These are phyloP conservation scores for Calonectria pteridis DNA, from an alignment of 2,329 filamentous ascomycete species.

Conservation along the genomic window DNA sequence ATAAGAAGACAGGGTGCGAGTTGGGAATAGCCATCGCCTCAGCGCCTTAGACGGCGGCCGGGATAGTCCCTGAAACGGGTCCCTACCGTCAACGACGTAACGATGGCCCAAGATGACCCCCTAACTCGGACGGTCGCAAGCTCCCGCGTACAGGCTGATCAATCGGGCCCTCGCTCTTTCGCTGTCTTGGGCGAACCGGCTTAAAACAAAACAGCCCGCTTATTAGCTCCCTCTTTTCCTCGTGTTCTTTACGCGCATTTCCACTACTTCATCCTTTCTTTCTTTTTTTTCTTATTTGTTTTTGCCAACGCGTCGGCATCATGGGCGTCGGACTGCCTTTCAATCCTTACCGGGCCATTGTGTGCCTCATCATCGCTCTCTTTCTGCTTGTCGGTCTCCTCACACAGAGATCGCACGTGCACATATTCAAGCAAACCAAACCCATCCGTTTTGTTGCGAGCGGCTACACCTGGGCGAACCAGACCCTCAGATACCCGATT, in stretches of 20 bases:
- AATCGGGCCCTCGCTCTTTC: slow-evolving; percentile 16
- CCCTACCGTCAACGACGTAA: background rate
- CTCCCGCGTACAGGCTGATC: slow-evolving; percentile 3
- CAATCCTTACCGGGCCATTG: slow-evolving; percentile 9
- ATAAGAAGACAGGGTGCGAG: background rate
- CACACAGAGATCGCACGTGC: slow-evolving; percentile 22
- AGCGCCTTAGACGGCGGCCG: background rate
- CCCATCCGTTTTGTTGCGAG: slow-evolving; percentile 37
- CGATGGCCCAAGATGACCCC: background rate
- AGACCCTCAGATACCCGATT: slow-evolving; percentile 29
- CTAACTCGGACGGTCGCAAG: slow-evolving; percentile 1
- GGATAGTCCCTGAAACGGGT: background rate
- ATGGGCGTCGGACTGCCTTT: slow-evolving; percentile 38
- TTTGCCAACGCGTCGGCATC: background rate
- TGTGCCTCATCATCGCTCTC: slow-evolving; percentile 28
- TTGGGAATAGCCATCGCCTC: background rate
- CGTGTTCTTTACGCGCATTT: slow-evolving; percentile 9
- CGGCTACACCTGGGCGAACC: slow-evolving; percentile 39
- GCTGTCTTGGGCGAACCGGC: background rate
- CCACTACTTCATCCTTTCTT: slow-evolving; percentile 17
- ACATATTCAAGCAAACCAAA: slow-evolving; percentile 5
- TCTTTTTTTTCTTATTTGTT: background rate
- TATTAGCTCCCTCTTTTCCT: slow-evolving; percentile 4
- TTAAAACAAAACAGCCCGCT: slow-evolving; percentile 4
- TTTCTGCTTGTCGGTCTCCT: slow-evolving; percentile 34